Conservation (phyloP, 78 protist genomes). For the Dictyostelium firmibasis region DNA sequence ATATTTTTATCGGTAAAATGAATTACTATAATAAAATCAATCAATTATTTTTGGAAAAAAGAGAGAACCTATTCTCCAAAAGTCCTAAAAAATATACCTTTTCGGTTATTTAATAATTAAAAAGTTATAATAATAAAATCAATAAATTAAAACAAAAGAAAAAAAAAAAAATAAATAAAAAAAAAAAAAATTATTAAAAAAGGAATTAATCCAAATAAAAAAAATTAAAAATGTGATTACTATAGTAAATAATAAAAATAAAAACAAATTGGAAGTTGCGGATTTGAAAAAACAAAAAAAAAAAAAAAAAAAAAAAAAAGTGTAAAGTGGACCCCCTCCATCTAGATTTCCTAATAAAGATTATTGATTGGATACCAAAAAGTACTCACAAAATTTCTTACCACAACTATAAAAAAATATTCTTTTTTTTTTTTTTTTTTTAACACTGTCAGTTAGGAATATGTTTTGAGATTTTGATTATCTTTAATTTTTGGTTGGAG, state of each 20-base stretch:
- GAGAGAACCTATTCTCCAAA: not conserved
- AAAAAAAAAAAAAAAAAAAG: too few species aligned
- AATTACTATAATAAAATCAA: not conserved
- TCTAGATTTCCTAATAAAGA: not conserved
- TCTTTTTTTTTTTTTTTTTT: too few species aligned
- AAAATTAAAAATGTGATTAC: not conserved
- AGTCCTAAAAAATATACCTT: not conserved
- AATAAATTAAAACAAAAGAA: not conserved
- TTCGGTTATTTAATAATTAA: not conserved
- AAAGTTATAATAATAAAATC: too few species aligned
- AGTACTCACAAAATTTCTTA: too few species aligned
- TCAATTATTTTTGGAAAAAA: not conserved
- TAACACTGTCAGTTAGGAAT: not conserved
- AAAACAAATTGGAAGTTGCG: too few species aligned
- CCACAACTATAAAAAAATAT: not conserved
- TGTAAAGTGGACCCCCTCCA: not conserved
- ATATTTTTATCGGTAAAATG: not conserved
- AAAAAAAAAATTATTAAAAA: not conserved
- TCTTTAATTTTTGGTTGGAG: not conserved
- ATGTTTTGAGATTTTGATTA: not conserved
- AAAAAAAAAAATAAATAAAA: not conserved
- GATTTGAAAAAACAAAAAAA: too few species aligned
- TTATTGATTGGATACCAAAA: not conserved
- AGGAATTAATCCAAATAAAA: not conserved
- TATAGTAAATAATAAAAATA: too few species aligned